Evolutionary conservation across 768 basidiomycete genomes (phyloP).

Genomic region (Tylopilus plumbeoviolaceoides): DNA sequence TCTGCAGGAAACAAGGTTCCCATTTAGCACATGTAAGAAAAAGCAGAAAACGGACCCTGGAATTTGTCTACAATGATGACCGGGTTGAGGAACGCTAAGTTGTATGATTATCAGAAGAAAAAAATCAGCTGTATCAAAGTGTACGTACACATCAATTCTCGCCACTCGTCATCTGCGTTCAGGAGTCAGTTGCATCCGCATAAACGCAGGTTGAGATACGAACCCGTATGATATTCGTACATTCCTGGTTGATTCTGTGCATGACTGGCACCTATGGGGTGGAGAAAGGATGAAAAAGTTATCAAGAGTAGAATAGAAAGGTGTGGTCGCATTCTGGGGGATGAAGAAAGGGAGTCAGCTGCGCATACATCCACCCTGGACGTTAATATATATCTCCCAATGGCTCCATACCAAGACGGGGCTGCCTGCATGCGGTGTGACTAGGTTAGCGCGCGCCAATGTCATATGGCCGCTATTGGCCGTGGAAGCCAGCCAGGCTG

Average conservation of each 20-base stretch:
- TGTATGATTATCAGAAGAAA: background rate
- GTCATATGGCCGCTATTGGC: background rate
- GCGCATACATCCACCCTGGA: background rate
- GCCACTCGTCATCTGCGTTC: constrained; percentile 4
- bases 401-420: background rate
- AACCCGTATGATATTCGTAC: background rate
- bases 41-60: background rate
- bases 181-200: background rate
- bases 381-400: constrained; percentile 1
- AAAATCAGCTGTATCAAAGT: background rate
- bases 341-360: background rate
- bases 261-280: background rate
- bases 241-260: background rate
- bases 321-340: constrained; percentile 2
- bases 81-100: background rate
- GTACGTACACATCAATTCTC: background rate
- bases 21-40: background rate
- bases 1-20: background rate
- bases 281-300: background rate
- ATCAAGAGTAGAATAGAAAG: background rate
- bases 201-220: background rate
- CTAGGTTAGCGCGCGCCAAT: background rate
- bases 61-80: background rate
- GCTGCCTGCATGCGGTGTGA: background rate
- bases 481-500: background rate